These are phyloP conservation scores for Linum tenue DNA, from an alignment of 345 rosid species.

Conservation along the genomic window DNA sequence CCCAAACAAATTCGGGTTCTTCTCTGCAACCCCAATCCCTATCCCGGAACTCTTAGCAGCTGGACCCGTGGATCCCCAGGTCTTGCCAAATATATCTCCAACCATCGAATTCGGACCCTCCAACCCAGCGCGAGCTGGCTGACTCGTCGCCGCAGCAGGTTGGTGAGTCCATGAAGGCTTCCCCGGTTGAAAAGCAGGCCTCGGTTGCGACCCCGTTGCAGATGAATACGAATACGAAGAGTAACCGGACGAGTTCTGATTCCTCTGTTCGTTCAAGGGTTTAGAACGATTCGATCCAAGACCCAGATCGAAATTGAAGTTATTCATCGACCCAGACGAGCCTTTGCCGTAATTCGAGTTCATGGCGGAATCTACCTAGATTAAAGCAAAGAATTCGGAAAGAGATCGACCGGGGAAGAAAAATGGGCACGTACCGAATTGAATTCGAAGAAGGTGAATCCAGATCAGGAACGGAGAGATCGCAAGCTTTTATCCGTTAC, in stretches of 20 bases:
- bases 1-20: conserved; percentile 69
- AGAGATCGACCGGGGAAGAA: neutral
- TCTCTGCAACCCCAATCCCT: conserved; percentile 58
- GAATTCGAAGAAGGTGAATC: neutral
- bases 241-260: conserved; percentile 32
- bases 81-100: conserved; percentile 86
- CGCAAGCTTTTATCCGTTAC: neutral
- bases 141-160: conserved; percentile 39
- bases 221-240: conserved; percentile 43
- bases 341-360: conserved; percentile 53
- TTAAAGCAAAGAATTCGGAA: neutral
- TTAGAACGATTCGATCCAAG: conserved; percentile 56
- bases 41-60: conserved; percentile 22
- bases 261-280: conserved; percentile 70
- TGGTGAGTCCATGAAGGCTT: conserved; percentile 90
- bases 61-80: conserved; percentile 49
- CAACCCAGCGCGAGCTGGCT: conserved; percentile 24
- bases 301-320: conserved; percentile 60
- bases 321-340: conserved; percentile 40
- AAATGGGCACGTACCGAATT: neutral
- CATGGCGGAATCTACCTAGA: conserved; percentile 22
- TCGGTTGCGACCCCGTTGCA: conserved; percentile 42
- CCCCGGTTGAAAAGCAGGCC: conserved; percentile 62
- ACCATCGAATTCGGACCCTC: conserved; percentile 68
- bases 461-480: neutral